Base-by-base conservation (phyloP, 805 yeast genomes). In the Ogataea haglerorum region DNA sequence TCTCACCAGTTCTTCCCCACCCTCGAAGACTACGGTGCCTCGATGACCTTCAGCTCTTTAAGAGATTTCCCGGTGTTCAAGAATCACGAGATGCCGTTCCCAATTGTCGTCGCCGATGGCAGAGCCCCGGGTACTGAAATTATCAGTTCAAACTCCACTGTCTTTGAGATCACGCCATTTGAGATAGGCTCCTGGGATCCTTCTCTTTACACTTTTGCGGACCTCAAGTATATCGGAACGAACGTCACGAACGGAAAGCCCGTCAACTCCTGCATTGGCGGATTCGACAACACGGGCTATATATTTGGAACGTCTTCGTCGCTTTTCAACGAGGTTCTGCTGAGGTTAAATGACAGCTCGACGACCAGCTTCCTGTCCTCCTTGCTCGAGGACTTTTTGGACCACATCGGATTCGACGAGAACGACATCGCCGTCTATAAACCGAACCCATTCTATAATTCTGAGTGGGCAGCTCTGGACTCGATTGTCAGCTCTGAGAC, bases 141-240 rank as follows among this genome's bases (percentile, higher is more conserved):
- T 35, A 65, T 84, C 36, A 70, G 74, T 45, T 57, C 63, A 23
- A 88, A 86, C 66, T 80, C 95, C 7, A 85, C 95, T 1, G 73
- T 71, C 38, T 76, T 80, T 47, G 78, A 80, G 49, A 61, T 77
- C 49, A 73, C 72, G 36, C 90, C 95, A 10, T 81, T 67, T 52
- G 85, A 82, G 57, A 63, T 88, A 55, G 96, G 96, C 10, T 80
- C 95, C 4, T 88, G 95, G 95, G 96, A 89, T 57, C 84, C 87
- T 10, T 68, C 82, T 1, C 63, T 85, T 40, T 68, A 73, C 40
- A 65, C 82, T 3, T 88, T 89, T 61, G 69, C 80, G 10, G 81
- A 83, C 45, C 63, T 78, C 32, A 73, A 78, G 60, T 87, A 83
- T 57, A 60, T 85, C 34, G 96, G 96, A 8, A 72, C 95, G 1